phyloP scores from a whole-genome alignment of 768 basidiomycete species.

The Naganishia vishniacii region DNA sequence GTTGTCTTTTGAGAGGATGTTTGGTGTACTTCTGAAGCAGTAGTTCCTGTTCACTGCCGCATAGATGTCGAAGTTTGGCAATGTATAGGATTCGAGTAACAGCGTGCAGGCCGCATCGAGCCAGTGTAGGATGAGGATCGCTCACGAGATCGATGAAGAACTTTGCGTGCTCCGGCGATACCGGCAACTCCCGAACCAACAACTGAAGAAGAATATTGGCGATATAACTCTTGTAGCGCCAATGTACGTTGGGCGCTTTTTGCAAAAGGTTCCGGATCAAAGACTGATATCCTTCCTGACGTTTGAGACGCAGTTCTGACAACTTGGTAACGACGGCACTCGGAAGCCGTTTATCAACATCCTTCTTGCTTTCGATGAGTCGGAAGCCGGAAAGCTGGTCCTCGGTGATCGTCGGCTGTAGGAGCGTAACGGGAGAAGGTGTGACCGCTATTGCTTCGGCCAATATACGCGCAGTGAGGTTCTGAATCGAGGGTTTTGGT shows the following conservation, averaged over 20 bases:
- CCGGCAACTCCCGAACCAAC: slow-evolving; percentile 36
- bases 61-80: slow-evolving; percentile 71
- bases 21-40: slow-evolving; percentile 60
- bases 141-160: slow-evolving; percentile 36
- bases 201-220: slow-evolving; percentile 20
- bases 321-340: neutral
- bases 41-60: slow-evolving; percentile 59
- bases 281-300: slow-evolving; percentile 7
- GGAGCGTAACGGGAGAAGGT: neutral
- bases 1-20: slow-evolving; percentile 62
- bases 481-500: slow-evolving; percentile 12
- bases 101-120: slow-evolving; percentile 59
- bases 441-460: slow-evolving; percentile 9
- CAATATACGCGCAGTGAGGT: neutral
- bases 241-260: slow-evolving; percentile 9
- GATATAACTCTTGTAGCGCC: slow-evolving; percentile 13
- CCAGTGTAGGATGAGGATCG: slow-evolving; percentile 43
- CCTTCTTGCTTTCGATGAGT: neutral
- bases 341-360: neutral
- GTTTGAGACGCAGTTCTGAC: slow-evolving; percentile 2
- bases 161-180: slow-evolving; percentile 35
- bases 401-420: neutral
- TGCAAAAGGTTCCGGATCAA: slow-evolving; percentile 4
- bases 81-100: slow-evolving; percentile 62
- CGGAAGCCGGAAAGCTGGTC: slow-evolving; percentile 5